Base-by-base conservation (phyloP, 371 early-diverging fungal genomes). In the Syncephalastrum contaminatum region DNA sequence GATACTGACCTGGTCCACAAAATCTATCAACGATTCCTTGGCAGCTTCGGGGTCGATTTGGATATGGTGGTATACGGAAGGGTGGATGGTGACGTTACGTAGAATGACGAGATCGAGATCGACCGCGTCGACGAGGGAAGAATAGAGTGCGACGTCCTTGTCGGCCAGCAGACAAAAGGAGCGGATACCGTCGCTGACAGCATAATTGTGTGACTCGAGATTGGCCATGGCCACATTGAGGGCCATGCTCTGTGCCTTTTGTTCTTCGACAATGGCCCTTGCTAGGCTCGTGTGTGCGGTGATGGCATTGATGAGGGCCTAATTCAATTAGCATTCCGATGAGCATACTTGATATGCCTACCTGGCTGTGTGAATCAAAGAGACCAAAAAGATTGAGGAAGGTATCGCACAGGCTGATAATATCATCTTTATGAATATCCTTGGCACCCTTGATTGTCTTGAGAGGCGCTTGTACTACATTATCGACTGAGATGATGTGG, bases 141-240 rank as follows among this genome's bases (percentile, higher is more conserved):
- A 41, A 30, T 75, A 75, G 21, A 30, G 55, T 1, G 42, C 36
- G 1, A 69, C 36, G n/a, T 75, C 75, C 24, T 59, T 62, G 25
- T 71, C 65, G 0, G 66, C 63, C 14, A 13, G 13, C 4, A 52
- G 12, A 1, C 53, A 48, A 55, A 70, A 73, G 0, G 20, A 13
- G n/a, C 48, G 27, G 10, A 69, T 50, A 20, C 44, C 49, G 22
- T 62, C 36, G 7, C 52, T 47, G n/a, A 53, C 50, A 0, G 53
- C 63, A 51, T 58, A 63, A 19, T 67, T 70, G 53, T 85, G 83
- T 0, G 78, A 61, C 40, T 78, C 80, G 13, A 86, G 53, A 53
- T 84, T 86, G n/a, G 77, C 74, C 44, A 84, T 51, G 4, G 84
- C 86, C 0, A 83, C 86, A 25, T 75, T 76, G 8, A 86, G 58